Conservation (phyloP, 2,329 filamentous ascomycete species). For the Beauveria rudraprayagi region DNA sequence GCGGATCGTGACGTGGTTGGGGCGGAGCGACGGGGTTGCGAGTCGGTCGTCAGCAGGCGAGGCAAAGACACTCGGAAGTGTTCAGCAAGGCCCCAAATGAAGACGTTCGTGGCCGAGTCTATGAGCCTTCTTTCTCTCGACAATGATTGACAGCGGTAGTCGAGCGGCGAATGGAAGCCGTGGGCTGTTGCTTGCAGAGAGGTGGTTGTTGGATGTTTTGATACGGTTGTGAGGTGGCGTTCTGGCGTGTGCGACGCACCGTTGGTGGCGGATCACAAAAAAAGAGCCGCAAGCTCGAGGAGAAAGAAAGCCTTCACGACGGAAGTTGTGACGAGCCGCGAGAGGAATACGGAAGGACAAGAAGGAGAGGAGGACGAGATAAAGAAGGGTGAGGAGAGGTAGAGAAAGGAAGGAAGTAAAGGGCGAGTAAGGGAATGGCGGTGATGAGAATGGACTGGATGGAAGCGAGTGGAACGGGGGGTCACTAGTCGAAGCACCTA, state of each 20-base stretch:
- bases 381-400: slow-evolving; percentile 13
- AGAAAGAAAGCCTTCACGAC: slow-evolving; percentile 11
- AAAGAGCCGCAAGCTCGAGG: slow-evolving; percentile 15
- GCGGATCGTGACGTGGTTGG: slow-evolving; percentile 10
- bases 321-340: slow-evolving; percentile 7
- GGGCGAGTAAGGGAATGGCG: slow-evolving; percentile 11
- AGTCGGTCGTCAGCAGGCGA: background rate
- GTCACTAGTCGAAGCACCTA: slow-evolving; percentile 12
- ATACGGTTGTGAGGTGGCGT: slow-evolving; percentile 3
- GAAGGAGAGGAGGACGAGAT: slow-evolving; percentile 11
- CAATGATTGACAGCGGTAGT: background rate
- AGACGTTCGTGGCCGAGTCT: background rate
- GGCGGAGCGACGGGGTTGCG: slow-evolving; percentile 4
- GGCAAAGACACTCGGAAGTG: background rate
- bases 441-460: slow-evolving; percentile 13
- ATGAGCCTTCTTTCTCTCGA: slow-evolving; percentile 10
- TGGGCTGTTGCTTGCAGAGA: slow-evolving; percentile 6
- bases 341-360: slow-evolving; percentile 6
- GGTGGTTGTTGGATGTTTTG: background rate
- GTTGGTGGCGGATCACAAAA: slow-evolving; percentile 1
- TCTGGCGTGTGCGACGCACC: background rate
- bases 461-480: slow-evolving; percentile 14
- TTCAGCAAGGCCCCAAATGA: background rate
- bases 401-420: slow-evolving; percentile 8
- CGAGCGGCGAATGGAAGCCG: slow-evolving; percentile 3